Conservation (phyloP, 495 filamentous ascomycete genomes). For the Hypoxylon fuscum region DNA sequence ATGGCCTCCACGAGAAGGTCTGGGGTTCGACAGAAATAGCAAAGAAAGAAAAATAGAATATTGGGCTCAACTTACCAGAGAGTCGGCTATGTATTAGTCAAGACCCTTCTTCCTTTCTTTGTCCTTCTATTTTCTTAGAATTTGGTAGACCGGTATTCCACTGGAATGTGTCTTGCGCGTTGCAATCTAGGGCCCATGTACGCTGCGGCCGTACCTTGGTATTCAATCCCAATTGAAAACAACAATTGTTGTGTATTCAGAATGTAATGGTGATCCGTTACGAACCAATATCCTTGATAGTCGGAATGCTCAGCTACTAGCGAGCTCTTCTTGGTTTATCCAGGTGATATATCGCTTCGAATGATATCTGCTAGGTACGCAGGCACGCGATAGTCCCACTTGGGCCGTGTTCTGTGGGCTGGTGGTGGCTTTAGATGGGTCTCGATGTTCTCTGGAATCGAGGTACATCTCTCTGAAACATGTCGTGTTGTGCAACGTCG, state of each 20-base stretch:
- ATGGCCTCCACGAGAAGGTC: constrained; percentile 27
- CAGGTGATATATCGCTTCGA: constrained; percentile 4
- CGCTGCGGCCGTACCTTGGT: too few species aligned
- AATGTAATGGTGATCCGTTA: too few species aligned
- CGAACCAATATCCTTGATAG: too few species aligned
- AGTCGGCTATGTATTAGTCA: too few species aligned
- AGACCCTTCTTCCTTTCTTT: constrained; percentile 8
- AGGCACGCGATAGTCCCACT: constrained; percentile 36
- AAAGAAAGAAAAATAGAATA: constrained; percentile 3
- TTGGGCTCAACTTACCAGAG: constrained; percentile 24
- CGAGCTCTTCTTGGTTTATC: not conserved
- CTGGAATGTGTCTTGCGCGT: constrained; percentile 20
- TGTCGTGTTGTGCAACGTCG: constrained; percentile 35
- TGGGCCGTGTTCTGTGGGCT: constrained; percentile 11
- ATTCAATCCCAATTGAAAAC: too few species aligned
- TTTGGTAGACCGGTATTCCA: constrained; percentile 1
- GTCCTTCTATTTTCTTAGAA: not conserved
- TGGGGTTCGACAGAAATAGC: constrained; percentile 9
- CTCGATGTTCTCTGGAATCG: constrained; percentile 26
- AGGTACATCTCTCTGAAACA: constrained; percentile 34
- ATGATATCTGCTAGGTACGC: constrained; percentile 14
- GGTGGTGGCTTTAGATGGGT: constrained; percentile 5
- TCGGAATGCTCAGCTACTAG: not conserved
- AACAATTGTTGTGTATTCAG: constrained; percentile 3
- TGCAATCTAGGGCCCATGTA: not conserved